Evolutionary conservation across 1,284 basidiomycete species (phyloP), one percentile per base, ranked within the genome.

Genomic region (Rhodotorula sp.): DNA sequence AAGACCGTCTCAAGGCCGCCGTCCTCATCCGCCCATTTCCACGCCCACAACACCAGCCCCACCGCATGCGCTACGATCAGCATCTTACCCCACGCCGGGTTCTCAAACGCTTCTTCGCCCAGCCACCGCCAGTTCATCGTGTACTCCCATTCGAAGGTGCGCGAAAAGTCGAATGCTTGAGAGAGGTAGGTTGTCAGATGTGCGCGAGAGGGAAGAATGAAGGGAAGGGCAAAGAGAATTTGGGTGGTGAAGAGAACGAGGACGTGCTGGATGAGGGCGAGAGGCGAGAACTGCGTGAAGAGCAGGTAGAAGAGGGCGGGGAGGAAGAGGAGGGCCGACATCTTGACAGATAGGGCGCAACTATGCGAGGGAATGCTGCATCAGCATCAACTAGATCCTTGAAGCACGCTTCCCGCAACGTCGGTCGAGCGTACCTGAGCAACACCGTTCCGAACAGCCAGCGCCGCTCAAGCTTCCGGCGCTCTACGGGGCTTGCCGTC

Each of bases 101-200:
- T 29, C 13, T 58, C 30, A 81, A 99, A 99, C 0, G 81, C 82
- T 20, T 86, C 82, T 78, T 94, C 90, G n/a, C 36, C 61, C 2
- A 99, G 75, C 77, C 97, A 91, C 47, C 92, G 86, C 94, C 96
- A 99, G 79, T 99, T 99, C 71, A 98, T 94, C 0, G 95, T 98
- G 95, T 95, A 99, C 79, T 91, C 88, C 82, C 91, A 96, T 48
- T 96, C 82, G 82, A 99, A 99, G 20, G 88, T 85, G 20, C 96
- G 88, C 2, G 88, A 88, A 66, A 99, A 84, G 79, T 99, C 89
- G 79, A 96, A 99, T 1, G 96, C 89, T 15, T 85, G 85, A 19
- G 80, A 81, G 51, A 92, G 77, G 81, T 99, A 99, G 24, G 86
- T 83, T 6, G 13, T 24, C 1, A 39, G 30, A 46, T 53, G 51